Percentiles rank a stretch among this genome's conserved stretches.
phyloP scores from a whole-genome alignment of 129 eudicot genomes.

The Solidago caesia region DNA sequence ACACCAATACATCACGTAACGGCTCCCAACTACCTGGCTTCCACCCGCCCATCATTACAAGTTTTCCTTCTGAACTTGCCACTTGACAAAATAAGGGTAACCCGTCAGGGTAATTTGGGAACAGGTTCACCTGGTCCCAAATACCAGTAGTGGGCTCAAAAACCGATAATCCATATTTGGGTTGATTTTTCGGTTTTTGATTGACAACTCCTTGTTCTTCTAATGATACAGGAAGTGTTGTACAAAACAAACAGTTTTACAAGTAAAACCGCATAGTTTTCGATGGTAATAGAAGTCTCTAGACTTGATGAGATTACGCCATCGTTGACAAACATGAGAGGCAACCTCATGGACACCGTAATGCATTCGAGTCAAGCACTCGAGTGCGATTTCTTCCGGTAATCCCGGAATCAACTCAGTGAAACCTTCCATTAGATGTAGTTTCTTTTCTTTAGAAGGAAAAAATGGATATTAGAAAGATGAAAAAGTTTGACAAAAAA shows the following conservation, averaged over 20 bases:
- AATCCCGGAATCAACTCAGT: conserved; percentile 62
- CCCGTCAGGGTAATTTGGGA: conserved; percentile 60
- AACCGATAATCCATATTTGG: conserved; percentile 54
- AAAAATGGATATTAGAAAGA: not conserved
- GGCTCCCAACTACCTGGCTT: conserved; percentile 72
- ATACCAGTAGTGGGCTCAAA: conserved; percentile 41
- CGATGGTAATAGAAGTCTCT: conserved; percentile 58
- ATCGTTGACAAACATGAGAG: conserved; percentile 55
- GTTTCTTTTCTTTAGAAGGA: conserved; percentile 22
- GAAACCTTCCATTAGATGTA: conserved; percentile 29
- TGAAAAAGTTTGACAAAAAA: not conserved
- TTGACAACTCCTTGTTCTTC: conserved; percentile 6
- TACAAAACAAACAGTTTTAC: conserved; percentile 49
- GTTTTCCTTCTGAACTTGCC: conserved; percentile 67
- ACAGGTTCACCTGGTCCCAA: conserved; percentile 66
- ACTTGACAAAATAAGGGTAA: conserved; percentile 82
- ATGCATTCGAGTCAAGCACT: conserved; percentile 75
- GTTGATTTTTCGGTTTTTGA: conserved; percentile 40
- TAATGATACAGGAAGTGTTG: conserved; percentile 43
- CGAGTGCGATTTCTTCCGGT: conserved; percentile 77
- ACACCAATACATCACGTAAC: conserved; percentile 52
- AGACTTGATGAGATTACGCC: conserved; percentile 56
- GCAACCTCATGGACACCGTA: conserved; percentile 53
- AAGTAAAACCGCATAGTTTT: conserved; percentile 47
- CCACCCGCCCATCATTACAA: conserved; percentile 82